Percentiles rank a stretch among this genome's conserved stretches.
These are phyloP conservation scores for Pyrus hybrid DNA, from an alignment of 331 rosid species.

Conservation along the genomic window DNA sequence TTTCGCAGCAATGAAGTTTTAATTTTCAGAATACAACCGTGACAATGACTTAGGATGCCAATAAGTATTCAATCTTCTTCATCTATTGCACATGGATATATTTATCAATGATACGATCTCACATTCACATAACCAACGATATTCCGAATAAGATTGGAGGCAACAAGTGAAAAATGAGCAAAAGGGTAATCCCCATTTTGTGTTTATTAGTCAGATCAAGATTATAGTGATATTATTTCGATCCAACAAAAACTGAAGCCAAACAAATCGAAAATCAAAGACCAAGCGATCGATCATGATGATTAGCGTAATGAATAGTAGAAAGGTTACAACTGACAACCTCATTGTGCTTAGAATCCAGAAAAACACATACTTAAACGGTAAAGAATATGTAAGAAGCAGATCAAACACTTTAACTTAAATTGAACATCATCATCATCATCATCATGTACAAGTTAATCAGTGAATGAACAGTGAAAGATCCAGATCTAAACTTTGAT, in stretches of 20 bases:
- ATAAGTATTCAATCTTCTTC: background rate
- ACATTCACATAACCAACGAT: no score
- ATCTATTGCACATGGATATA: no score
- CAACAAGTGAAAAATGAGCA: no score
- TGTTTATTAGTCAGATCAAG: background rate
- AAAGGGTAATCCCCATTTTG: no score
- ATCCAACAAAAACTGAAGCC: background rate
- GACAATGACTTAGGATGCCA: background rate
- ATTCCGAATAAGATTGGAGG: no score
- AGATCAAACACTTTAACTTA: background rate
- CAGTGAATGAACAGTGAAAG: no score
- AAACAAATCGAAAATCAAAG: background rate
- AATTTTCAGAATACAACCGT: background rate
- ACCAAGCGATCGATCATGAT: background rate
- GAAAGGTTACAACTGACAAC: background rate
- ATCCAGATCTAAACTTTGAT: no score
- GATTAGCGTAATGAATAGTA: background rate
- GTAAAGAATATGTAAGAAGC: background rate
- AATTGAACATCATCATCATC: no score
- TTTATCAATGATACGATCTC: no score
- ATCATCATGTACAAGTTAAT: no score
- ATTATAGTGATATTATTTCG: background rate
- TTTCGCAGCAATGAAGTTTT: no score
- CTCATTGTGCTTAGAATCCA: background rate
- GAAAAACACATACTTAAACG: background rate